Conservation (phyloP, 306 rosid genomes). For the Malus sieversii region DNA sequence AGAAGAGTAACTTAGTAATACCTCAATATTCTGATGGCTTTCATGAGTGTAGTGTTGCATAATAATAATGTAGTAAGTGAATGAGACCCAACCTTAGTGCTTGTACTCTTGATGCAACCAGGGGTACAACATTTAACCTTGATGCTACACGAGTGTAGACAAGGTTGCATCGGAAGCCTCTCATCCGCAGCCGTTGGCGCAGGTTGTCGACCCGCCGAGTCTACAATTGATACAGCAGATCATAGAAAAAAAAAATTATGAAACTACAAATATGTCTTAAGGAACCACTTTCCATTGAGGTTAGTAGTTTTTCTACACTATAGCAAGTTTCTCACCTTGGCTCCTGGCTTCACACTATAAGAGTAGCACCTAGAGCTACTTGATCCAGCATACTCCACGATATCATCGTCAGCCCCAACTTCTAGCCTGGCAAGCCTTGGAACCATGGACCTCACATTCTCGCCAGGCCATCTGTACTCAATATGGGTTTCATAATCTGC, state of each 20-base stretch:
- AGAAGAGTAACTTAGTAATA: neutral
- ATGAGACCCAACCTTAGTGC: slow-evolving; percentile 50
- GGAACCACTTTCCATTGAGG: neutral
- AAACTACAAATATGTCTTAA: neutral
- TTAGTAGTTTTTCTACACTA: slow-evolving; percentile 1
- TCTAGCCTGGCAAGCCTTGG: slow-evolving; percentile 55
- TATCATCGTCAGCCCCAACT: slow-evolving; percentile 40
- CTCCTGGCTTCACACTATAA: slow-evolving; percentile 39
- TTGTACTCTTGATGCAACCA: slow-evolving; percentile 69
- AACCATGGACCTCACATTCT: slow-evolving; percentile 53
- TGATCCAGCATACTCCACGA: slow-evolving; percentile 36
- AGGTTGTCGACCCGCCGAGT: slow-evolving; percentile 39
- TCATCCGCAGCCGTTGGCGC: slow-evolving; percentile 68
- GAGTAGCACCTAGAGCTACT: slow-evolving; percentile 60
- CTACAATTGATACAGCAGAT: slow-evolving; percentile 28
- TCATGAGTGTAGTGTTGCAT: neutral
- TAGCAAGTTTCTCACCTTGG: slow-evolving; percentile 32
- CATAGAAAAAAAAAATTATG: slow-evolving; percentile 1
- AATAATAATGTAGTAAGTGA: neutral
- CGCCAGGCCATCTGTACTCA: slow-evolving; percentile 70
- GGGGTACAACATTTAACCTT: slow-evolving; percentile 61
- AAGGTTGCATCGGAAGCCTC: slow-evolving; percentile 76
- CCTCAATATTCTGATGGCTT: neutral
- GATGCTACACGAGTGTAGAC: slow-evolving; percentile 50
- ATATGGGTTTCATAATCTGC: slow-evolving; percentile 63